phyloP scores from a whole-genome alignment of 2,329 filamentous ascomycete genomes.

The Botrytis cinerea region DNA sequence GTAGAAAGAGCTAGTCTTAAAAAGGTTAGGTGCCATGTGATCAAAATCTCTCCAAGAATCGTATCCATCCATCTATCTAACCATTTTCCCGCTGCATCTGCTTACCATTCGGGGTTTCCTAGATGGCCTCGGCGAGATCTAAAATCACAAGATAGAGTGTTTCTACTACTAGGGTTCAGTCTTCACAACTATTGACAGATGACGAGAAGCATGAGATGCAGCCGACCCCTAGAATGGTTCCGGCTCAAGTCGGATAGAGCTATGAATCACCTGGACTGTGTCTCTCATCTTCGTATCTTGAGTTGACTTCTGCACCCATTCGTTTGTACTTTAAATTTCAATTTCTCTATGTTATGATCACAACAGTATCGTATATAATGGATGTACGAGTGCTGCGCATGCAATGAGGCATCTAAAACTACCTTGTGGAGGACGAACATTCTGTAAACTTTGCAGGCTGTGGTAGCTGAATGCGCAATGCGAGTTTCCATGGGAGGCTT shows the following conservation, averaged over 20 bases:
- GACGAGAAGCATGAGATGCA: background rate
- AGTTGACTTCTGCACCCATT: background rate
- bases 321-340: background rate
- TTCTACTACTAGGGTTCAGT: background rate
- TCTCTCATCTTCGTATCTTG: background rate
- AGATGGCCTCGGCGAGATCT: slow-evolving; percentile 1
- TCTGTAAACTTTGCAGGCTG: slow-evolving; percentile 1
- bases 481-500: slow-evolving; percentile 17
- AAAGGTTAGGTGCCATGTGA: background rate
- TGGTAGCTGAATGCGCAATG: slow-evolving; percentile 16
- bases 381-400: slow-evolving; percentile 11
- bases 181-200: background rate
- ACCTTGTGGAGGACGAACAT: background rate
- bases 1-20: background rate
- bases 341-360: background rate
- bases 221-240: background rate
- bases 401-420: slow-evolving; percentile 16
- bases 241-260: background rate
- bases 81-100: slow-evolving; percentile 3
- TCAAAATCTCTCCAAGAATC: background rate
- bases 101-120: slow-evolving; percentile 1
- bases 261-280: slow-evolving; percentile 16
- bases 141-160: background rate
- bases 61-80: background rate
- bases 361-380: background rate